Evolutionary conservation across 1,284 basidiomycete genomes (phyloP), one percentile per base, ranked within the genome.

Genomic region (Vanrija sp.): DNA sequence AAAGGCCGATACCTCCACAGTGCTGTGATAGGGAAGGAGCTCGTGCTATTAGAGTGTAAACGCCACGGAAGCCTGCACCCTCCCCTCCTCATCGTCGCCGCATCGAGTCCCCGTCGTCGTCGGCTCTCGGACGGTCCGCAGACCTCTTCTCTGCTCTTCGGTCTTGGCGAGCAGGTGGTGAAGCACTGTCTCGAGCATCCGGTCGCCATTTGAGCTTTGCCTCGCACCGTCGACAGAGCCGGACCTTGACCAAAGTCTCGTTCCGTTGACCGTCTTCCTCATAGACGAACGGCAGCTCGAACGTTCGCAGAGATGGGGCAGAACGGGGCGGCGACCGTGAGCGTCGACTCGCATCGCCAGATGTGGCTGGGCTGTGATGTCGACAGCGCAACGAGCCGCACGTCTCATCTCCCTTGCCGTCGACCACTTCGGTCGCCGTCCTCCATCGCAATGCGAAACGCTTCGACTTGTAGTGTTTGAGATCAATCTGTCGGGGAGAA

Each of bases 381-480:
- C 79, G 73, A 67, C 92, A 97, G 12, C 91, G 86, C 16, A 89
- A 83, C 56, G 92, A 91, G 2, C 83, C 92, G 66, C 92, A 97
- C 0, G 89, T 89, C 5, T 82, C 82, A 71, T 94, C 88, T 0
- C 92, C 92, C 3, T 84, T 81, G 12, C 88, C 87, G 1, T 84
- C 82, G 3, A 96, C 77, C 9, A 96, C 91, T 74, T 97, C 93
- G 3, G 81, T 77, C 65, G 94, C 91, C 0, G 90, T 92, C 31
- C 92, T 81, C 92, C 93, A 97, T 5, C 93, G 84, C 5, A 96
- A 78, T 0, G 91, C 85, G 68, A 96, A 86, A 84, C 87, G 86
- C n/a, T 89, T 88, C 0, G 87, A 85, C 76, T 92, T 94, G 80
- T 88, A 95, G 70, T 95, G 92, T 75, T 95, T 95, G 59, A 96